Evolutionary conservation across 345 rosid species (phyloP).

Genomic region (Arabidopsis thaliana): DNA sequence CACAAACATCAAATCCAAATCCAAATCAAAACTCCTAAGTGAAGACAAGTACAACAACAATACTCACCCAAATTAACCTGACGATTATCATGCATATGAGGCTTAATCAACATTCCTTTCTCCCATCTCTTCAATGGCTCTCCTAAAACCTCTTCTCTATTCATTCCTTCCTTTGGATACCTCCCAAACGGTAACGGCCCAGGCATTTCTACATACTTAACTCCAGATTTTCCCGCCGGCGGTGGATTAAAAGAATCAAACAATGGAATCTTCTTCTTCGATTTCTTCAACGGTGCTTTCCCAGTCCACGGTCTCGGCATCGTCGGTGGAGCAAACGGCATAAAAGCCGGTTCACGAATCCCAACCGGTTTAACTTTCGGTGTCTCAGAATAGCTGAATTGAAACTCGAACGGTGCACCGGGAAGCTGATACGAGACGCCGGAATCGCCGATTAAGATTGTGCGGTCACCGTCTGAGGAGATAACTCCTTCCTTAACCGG

Average conservation of each 20-base stretch:
- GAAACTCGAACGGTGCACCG: constrained; percentile 95
- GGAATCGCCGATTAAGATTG: constrained; percentile 70
- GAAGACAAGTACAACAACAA: background rate
- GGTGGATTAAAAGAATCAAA: constrained; percentile 78
- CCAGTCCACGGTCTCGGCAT: constrained; percentile 99
- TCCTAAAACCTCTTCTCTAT: constrained; percentile 78
- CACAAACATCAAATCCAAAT: background rate
- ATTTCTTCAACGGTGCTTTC: constrained; percentile 84
- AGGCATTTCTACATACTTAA: constrained; percentile 74
- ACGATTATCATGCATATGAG: constrained; percentile 72
- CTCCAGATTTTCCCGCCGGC: constrained; percentile 64
- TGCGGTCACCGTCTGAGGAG: constrained; percentile 73
- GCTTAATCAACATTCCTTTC: constrained; percentile 70
- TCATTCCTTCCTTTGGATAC: constrained; percentile 64
- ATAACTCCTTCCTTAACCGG: constrained; percentile 70
- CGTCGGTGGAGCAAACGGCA: constrained; percentile 94
- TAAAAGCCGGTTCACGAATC: constrained; percentile 87
- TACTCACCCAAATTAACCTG: constrained; percentile 90
- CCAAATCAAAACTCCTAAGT: background rate
- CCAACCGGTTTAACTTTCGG: constrained; percentile 87
- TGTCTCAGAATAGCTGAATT: constrained; percentile 86
- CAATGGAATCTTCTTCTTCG: constrained; percentile 79
- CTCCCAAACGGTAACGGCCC: constrained; percentile 67
- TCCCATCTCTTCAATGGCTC: constrained; percentile 90
- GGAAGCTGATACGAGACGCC: constrained; percentile 91